A percentile compares a stretch with the other conserved stretches of the same genome.
These are phyloP conservation scores for Diutina neorugosa DNA, from an alignment of 1,139 yeast species.

Conservation along the genomic window DNA sequence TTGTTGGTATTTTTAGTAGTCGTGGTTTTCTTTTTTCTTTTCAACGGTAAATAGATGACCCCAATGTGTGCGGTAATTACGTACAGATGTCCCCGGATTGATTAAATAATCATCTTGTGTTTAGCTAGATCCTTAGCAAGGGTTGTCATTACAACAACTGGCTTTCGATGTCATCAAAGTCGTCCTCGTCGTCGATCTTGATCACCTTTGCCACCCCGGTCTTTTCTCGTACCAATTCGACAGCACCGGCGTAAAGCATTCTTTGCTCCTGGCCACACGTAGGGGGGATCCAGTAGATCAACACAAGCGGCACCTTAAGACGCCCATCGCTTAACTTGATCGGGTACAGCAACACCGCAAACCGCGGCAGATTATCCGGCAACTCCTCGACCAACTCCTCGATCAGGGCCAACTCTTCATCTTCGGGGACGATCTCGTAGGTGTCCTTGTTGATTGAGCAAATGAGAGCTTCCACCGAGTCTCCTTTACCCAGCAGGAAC, in stretches of 20 bases:
- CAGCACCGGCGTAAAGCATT: conserved; percentile 87
- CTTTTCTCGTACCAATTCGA: conserved; percentile 63
- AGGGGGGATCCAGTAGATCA: conserved; percentile 78
- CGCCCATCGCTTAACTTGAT: conserved; percentile 59
- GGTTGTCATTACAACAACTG: conserved; percentile 8
- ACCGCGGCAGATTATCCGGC: conserved; percentile 78
- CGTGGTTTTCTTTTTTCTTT: not conserved
- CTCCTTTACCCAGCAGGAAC: conserved; percentile 56
- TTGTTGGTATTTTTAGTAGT: not conserved
- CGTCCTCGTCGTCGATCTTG: conserved; percentile 50
- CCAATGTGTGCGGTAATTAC: not conserved
- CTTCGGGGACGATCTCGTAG: conserved; percentile 44
- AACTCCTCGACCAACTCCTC: conserved; percentile 61
- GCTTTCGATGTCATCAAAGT: conserved; percentile 37
- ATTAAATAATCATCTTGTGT: conserved; percentile 8
- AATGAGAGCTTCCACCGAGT: conserved; percentile 50
- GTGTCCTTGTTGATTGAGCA: conserved; percentile 43
- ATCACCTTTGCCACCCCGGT: conserved; percentile 59
- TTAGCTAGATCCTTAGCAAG: conserved; percentile 8
- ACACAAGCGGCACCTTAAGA: conserved; percentile 57
- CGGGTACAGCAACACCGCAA: conserved; percentile 69
- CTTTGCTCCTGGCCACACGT: conserved; percentile 67
- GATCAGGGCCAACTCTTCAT: conserved; percentile 30
- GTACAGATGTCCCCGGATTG: not conserved
- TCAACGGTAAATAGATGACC: not conserved